Evolutionary conservation across 768 basidiomycete genomes (phyloP).

Genomic region (Tylopilus cervinicoccineus): DNA sequence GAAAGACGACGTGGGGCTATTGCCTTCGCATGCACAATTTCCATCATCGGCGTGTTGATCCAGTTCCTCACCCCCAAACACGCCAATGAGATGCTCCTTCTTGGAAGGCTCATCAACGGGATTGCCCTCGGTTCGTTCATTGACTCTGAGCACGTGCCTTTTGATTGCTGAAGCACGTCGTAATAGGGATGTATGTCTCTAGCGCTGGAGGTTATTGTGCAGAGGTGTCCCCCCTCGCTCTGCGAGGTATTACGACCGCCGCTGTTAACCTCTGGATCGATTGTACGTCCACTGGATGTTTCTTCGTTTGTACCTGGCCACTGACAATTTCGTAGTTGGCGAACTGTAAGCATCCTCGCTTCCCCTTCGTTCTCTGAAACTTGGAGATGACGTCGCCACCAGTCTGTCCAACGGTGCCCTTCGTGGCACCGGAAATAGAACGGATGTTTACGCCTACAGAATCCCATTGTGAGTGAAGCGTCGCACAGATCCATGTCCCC

Average conservation of each 20-base stretch:
- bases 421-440: conserved; percentile 20
- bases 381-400: background rate
- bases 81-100: conserved; percentile 23
- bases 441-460: conserved; percentile 22
- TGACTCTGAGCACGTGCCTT: too few species aligned
- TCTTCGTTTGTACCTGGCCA: background rate
- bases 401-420: conserved; percentile 27
- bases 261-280: conserved; percentile 24
- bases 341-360: conserved; percentile 15
- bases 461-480: conserved; percentile 22
- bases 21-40: conserved; percentile 18
- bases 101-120: conserved; percentile 25
- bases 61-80: conserved; percentile 24
- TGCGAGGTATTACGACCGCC: conserved; percentile 25
- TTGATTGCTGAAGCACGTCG: background rate
- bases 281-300: conserved; percentile 8
- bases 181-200: conserved; percentile 23
- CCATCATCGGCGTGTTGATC: conserved; percentile 20
- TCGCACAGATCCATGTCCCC: background rate
- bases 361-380: background rate
- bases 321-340: conserved; percentile 14
- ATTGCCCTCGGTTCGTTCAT: conserved; percentile 19
- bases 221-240: conserved; percentile 27
- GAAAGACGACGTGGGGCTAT: conserved; percentile 24
- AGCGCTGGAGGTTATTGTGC: conserved; percentile 24